Evolutionary conservation across 2,329 filamentous ascomycete genomes (phyloP).

Genomic region (Ceratocystis albifundus): DNA sequence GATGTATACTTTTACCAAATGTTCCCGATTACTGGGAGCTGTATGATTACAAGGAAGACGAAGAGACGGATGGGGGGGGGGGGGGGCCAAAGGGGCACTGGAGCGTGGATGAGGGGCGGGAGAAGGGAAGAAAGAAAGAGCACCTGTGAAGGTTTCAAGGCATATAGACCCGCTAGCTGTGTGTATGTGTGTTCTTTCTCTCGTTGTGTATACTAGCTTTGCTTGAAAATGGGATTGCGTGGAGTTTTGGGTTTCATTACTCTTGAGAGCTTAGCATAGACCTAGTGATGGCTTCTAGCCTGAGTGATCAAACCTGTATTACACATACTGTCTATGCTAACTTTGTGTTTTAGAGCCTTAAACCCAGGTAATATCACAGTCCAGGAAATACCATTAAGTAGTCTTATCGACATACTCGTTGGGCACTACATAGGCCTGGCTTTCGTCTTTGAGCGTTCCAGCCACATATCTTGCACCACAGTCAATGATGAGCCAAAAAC

Average conservation of each 20-base stretch:
- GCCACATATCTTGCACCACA: conserved; percentile 17
- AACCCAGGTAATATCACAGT: neutral
- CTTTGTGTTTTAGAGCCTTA: neutral
- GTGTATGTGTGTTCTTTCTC: neutral
- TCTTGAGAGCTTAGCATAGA: neutral
- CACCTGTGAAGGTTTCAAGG: neutral
- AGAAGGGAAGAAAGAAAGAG: neutral
- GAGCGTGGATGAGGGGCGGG: neutral
- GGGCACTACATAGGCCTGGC: conserved; percentile 13
- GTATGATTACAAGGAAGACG: conserved; percentile 4
- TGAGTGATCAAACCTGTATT: neutral
- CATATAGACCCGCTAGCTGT: conserved; percentile 1
- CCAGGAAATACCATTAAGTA: neutral
- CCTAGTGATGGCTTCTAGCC: neutral
- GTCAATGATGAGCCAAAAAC: neutral
- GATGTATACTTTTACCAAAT: conserved; percentile 15
- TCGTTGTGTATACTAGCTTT: conserved; percentile 12
- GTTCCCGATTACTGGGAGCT: neutral
- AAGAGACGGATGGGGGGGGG: neutral
- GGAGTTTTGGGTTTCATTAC: conserved; percentile 18
- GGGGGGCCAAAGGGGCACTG: neutral
- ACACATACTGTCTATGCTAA: neutral
- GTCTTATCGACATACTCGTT: conserved; percentile 6
- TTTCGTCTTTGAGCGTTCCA: conserved; percentile 16
- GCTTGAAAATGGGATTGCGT: conserved; percentile 16